Evolutionary conservation across 2,329 filamentous ascomycete genomes (phyloP).

Genomic region (Cordyceps cicadae): DNA sequence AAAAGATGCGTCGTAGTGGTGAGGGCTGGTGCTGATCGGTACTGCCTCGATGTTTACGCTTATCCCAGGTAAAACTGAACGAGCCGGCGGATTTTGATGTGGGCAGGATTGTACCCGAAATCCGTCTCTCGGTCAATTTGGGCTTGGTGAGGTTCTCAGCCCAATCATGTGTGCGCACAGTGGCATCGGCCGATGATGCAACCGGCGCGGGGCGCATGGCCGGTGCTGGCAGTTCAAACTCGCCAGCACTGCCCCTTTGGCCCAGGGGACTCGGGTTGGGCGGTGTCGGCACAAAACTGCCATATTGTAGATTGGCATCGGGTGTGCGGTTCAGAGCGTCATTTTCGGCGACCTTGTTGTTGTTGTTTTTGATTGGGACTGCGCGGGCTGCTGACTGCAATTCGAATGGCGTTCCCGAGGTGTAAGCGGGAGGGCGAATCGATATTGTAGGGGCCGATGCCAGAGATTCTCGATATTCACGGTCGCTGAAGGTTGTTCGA

Average conservation of each 20-base stretch:
- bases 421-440: slow-evolving; percentile 5
- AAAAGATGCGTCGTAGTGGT: slow-evolving; percentile 28
- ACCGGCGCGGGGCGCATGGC: slow-evolving; percentile 30
- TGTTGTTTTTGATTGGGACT: neutral
- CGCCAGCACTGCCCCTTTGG: slow-evolving; percentile 18
- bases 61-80: neutral
- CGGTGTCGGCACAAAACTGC: slow-evolving; percentile 42
- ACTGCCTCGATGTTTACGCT: neutral
- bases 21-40: slow-evolving; percentile 23
- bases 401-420: neutral
- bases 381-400: neutral
- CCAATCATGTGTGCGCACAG: slow-evolving; percentile 2
- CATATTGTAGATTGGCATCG: slow-evolving; percentile 38
- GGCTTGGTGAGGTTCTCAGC: neutral
- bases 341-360: slow-evolving; percentile 23
- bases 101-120: slow-evolving; percentile 4
- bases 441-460: neutral
- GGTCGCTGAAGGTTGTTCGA: slow-evolving; percentile 5
- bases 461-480: slow-evolving; percentile 3
- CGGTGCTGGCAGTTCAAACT: slow-evolving; percentile 47
- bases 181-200: neutral
- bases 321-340: slow-evolving; percentile 31
- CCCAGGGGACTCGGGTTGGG: slow-evolving; percentile 21
- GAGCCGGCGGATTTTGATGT: neutral
- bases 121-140: neutral